Conservation (phyloP, 2,329 filamentous ascomycete species). For the Endoconidiophora polonica region DNA sequence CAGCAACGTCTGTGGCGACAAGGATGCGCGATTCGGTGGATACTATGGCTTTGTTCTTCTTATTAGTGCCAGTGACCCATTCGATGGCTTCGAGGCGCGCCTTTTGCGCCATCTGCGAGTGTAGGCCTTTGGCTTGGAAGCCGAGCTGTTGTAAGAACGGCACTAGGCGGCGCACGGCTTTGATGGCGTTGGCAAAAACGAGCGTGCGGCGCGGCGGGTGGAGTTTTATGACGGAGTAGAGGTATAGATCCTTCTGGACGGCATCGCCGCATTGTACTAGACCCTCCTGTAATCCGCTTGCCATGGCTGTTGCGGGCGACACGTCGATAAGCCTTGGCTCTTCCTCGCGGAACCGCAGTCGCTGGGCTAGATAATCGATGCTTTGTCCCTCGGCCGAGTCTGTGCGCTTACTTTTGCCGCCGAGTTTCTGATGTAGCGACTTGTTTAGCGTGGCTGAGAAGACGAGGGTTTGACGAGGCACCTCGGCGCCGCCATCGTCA, state of each 20-base stretch:
- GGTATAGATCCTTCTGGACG: constrained; percentile 92
- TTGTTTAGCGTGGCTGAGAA: constrained; percentile 96
- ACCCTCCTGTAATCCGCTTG: constrained; percentile 68
- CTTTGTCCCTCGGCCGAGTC: constrained; percentile 52
- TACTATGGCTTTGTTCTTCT: constrained; percentile 15
- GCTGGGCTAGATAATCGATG: constrained; percentile 56
- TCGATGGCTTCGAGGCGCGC: constrained; percentile 86
- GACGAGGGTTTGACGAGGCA: constrained; percentile 67
- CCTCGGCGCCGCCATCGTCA: constrained; percentile 28
- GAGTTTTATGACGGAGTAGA: constrained; percentile 74
- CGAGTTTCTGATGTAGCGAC: constrained; percentile 75
- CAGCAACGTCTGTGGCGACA: constrained; percentile 84
- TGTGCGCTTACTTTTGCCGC: constrained; percentile 48
- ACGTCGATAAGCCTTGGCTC: constrained; percentile 83
- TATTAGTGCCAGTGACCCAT: constrained; percentile 56
- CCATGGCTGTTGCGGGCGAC: constrained; percentile 81
- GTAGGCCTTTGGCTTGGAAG: constrained; percentile 59
- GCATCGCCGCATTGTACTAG: constrained; percentile 71
- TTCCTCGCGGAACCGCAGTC: constrained; percentile 71
- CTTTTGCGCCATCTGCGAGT: constrained; percentile 93
- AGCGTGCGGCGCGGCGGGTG: constrained; percentile 68
- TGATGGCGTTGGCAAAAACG: constrained; percentile 93
- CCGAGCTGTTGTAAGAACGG: constrained; percentile 72
- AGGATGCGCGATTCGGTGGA: constrained; percentile 46
- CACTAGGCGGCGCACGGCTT: constrained; percentile 69